These are phyloP conservation scores for Stenogyne calaminthoides DNA, from an alignment of 305 asterid species.

Conservation along the genomic window DNA sequence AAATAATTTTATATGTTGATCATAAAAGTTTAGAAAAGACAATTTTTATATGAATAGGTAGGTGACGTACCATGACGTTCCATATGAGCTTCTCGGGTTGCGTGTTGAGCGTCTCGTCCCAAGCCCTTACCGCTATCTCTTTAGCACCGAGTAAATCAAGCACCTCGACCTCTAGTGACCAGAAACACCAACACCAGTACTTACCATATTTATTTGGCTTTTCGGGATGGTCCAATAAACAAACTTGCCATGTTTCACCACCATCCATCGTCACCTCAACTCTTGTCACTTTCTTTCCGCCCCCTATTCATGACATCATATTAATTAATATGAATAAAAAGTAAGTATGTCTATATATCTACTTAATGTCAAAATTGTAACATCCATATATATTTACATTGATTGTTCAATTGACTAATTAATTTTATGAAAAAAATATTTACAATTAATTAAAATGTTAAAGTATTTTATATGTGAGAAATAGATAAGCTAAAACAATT, in stretches of 20 bases:
- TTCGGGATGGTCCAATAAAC: conserved; percentile 63
- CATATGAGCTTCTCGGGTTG: conserved; percentile 93
- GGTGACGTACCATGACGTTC: conserved; percentile 74
- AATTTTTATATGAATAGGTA: not conserved
- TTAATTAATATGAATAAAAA: not conserved
- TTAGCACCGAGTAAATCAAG: conserved; percentile 74
- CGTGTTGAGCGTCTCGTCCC: conserved; percentile 89
- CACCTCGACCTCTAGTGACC: conserved; percentile 88
- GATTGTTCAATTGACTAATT: not conserved
- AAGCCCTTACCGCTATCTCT: conserved; percentile 86
- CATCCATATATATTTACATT: not conserved
- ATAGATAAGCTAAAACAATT: too few relatives aligned
- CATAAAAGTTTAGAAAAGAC: not conserved
- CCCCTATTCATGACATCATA: conserved; percentile 47
- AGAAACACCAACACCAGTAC: conserved; percentile 98
- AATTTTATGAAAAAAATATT: not conserved
- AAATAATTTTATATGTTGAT: not conserved
- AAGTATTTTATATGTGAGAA: too few relatives aligned
- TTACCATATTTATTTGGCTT: conserved; percentile 78
- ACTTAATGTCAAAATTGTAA: not conserved
- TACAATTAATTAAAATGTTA: too few relatives aligned
- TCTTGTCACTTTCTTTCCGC: conserved; percentile 90
- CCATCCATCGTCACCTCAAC: conserved; percentile 93
- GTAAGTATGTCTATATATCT: not conserved
- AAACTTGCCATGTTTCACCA: conserved; percentile 77